These are phyloP conservation scores for Diddensiella santjacobensis DNA, from an alignment of 805 yeast species.

Conservation along the genomic window DNA sequence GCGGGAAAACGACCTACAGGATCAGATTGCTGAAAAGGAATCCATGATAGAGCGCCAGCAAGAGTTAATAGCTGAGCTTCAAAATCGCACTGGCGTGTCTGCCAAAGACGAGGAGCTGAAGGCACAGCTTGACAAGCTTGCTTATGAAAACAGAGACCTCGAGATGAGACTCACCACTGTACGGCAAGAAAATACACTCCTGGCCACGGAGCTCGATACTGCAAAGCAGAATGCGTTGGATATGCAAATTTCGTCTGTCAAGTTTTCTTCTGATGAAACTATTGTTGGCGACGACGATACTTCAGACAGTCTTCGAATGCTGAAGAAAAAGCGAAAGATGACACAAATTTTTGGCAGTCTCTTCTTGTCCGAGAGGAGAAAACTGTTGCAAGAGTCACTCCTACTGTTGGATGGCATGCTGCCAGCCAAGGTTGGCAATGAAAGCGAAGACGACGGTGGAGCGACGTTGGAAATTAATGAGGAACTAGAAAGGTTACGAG, in stretches of 20 bases:
- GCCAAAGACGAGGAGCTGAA: constrained; percentile 11
- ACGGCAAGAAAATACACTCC: constrained; percentile 20
- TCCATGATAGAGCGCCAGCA: constrained; percentile 20
- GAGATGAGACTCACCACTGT: constrained; percentile 18
- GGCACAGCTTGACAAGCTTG: constrained; percentile 20
- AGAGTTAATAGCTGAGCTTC: constrained; percentile 14
- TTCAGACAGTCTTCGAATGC: not conserved
- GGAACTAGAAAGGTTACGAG: not conserved
- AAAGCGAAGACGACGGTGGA: not conserved
- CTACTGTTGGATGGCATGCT: not conserved
- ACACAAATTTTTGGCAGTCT: constrained; percentile 3
- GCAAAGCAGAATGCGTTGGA: constrained; percentile 13
- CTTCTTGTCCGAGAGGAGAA: not conserved
- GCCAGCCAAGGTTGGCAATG: not conserved
- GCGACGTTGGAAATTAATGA: not conserved
- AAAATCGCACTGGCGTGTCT: constrained; percentile 5
- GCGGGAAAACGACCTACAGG: constrained; percentile 34
- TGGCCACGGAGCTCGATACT: constrained; percentile 15
- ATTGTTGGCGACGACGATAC: not conserved
- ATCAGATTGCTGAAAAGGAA: constrained; percentile 30
- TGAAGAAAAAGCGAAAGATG: constrained; percentile 7
- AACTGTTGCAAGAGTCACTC: not conserved
- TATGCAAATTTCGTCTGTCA: too few relatives aligned
- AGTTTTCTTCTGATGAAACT: not conserved
- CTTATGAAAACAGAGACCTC: constrained; percentile 25